These are phyloP conservation scores for Apiotrichum akiyoshidainum DNA, from an alignment of 1,284 basidiomycete genomes.

Conservation along the genomic window DNA sequence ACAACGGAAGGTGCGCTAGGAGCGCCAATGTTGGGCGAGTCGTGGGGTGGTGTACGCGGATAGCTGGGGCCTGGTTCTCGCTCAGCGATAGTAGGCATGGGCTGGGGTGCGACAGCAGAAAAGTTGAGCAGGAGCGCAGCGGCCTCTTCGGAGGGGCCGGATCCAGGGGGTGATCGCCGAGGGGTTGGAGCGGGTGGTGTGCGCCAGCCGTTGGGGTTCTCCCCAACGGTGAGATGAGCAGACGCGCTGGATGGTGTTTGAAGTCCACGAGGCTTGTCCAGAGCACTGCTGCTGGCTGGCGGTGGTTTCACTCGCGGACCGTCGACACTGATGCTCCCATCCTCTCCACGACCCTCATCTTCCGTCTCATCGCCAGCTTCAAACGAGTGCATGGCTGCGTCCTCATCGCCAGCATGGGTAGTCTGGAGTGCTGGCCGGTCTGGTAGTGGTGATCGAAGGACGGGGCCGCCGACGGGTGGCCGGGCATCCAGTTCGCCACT, in stretches of 20 bases:
- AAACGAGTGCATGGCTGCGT: conserved; percentile 5
- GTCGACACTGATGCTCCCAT: neutral
- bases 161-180: conserved; percentile 14
- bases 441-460: neutral
- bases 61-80: conserved; percentile 11
- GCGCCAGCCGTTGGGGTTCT: neutral
- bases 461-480: neutral
- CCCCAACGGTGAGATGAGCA: neutral
- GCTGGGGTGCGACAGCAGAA: conserved; percentile 18
- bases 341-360: conserved; percentile 1
- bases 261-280: neutral
- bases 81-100: conserved; percentile 8
- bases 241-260: neutral
- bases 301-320: neutral
- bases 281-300: neutral
- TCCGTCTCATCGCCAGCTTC: conserved; percentile 6
- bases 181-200: neutral
- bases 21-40: conserved; percentile 13
- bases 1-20: conserved; percentile 9
- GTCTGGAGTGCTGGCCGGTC: neutral
- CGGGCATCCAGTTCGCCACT: conserved; percentile 6
- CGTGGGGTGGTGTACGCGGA: conserved; percentile 35
- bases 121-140: conserved; percentile 35
- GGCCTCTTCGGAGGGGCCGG: conserved; percentile 27
- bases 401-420: neutral